Evolutionary conservation across 2,329 filamentous ascomycete genomes (phyloP), one percentile per base, ranked within the genome.

Genomic region (Fusarium tricinctum): DNA sequence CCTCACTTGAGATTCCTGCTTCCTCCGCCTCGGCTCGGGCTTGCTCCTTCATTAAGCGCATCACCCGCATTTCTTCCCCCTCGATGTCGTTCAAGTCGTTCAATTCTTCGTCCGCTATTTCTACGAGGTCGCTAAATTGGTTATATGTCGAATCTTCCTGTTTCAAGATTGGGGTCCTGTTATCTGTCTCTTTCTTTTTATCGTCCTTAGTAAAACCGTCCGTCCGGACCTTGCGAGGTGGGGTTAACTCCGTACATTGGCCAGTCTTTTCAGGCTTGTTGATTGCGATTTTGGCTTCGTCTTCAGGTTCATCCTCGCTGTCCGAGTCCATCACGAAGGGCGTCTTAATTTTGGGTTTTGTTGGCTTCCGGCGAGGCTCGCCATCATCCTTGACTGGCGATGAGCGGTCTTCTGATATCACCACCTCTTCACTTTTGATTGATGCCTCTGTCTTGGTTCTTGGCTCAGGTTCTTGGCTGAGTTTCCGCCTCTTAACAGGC

Each of bases 21-120:
- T 88, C 87, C 69, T 88, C 84, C 5, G 85, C 86, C 69, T 91
- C 88, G 5, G 91, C 81, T 13, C 87, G 85, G 43, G 88, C 88
- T 76, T 96, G 92, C 75, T 93, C 91, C 73, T 90, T 88, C 89
- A 94, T 92, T 78, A 88, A 94, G 47, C 86, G 83, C 79, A 88
- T 86, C 72, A 89, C 89, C 47, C 88, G 81, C 66, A 85, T 86
- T 75, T 92, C 90, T 73, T 92, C 89, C 39, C 90, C 90, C 71
- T 85, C 85, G 35, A 84, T 81, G 2, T 79, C 76, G 45, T 83
- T 81, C 33, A 83, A 77, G 30, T 83, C 80, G 66, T 89, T 86
- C 19, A 89, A 87, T 71, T 92, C 89, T 71, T 90, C 71, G 44
- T 81, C 81, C 53, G 61, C 72, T 57, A 76, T 71, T 5, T 75